These are phyloP conservation scores for Cladophialophora immunda DNA, from an alignment of 2,329 filamentous ascomycete genomes.

Conservation along the genomic window DNA sequence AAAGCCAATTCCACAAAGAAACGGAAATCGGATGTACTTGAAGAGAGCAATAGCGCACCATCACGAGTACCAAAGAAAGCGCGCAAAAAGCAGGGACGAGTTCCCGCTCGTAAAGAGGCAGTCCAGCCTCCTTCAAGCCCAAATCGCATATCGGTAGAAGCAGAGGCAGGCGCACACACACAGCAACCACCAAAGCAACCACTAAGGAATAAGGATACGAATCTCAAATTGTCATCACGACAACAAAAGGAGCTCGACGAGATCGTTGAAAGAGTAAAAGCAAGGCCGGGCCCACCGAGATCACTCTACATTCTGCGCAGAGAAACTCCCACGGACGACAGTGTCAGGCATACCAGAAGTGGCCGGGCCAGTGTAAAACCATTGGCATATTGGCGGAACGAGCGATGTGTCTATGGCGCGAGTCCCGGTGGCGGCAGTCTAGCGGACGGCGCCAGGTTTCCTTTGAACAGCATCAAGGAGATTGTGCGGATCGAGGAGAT, in stretches of 20 bases:
- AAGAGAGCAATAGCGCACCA: slow-evolving; percentile 30
- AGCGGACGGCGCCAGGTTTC: slow-evolving; percentile 61
- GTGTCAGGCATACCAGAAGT: slow-evolving; percentile 73
- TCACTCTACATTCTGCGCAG: slow-evolving; percentile 61
- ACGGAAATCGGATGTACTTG: slow-evolving; percentile 39
- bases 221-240: slow-evolving; percentile 44
- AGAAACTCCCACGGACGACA: slow-evolving; percentile 61
- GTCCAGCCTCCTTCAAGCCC: slow-evolving; percentile 8
- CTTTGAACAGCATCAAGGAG: slow-evolving; percentile 77
- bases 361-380: slow-evolving; percentile 81
- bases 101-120: background rate
- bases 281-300: slow-evolving; percentile 56
- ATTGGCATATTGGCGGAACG: slow-evolving; percentile 85
- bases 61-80: slow-evolving; percentile 41
- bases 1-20: slow-evolving; percentile 39
- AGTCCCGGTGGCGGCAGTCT: slow-evolving; percentile 49
- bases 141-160: slow-evolving; percentile 46
- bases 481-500: slow-evolving; percentile 77
- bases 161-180: slow-evolving; percentile 43
- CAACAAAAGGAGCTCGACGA: slow-evolving; percentile 50
- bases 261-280: slow-evolving; percentile 54
- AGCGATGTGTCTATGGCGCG: slow-evolving; percentile 75
- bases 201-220: slow-evolving; percentile 40
- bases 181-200: slow-evolving; percentile 41
- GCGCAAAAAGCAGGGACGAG: slow-evolving; percentile 35